Base-by-base conservation (phyloP, 2,329 filamentous ascomycete species). In the Pseudogymnoascus sp. region DNA sequence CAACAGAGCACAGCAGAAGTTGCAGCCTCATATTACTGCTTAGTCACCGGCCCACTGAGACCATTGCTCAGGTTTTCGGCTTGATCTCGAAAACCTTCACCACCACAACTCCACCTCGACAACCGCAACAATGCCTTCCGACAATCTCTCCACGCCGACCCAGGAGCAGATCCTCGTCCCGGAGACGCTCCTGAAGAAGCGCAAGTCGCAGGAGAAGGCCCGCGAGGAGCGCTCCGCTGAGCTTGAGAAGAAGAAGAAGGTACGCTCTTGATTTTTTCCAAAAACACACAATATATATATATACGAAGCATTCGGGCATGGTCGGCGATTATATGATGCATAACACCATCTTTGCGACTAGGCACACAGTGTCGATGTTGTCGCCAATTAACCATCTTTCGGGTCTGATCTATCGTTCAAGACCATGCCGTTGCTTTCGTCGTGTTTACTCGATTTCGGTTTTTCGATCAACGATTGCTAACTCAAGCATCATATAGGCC, bases 101-200 rank as follows among this genome's bases (percentile, higher is more conserved):
- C 39, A 55, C 61, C 35, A 63, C 67, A 65, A 69, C 64, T 71
- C 72, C 71, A 71, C 73, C 70, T 68, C 73, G 69, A 70, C 71
- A 73, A 74, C 72, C 74, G 73, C 76, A 78, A 77, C 74, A 74
- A 84, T 84, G 81, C 74, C 79, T 67, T 68, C 74, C 63, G 64
- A 66, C 59, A 75, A 73, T 52, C 41, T 52, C 41, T 52, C 41
- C 41, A 89, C 96, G 74, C 90, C 94, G 70, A 95, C 91, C 77
- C 80, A 92, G 79, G 90, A 96, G 78, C 89, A 97, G 78, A 86
- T 99, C 77, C 83, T 97, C 77, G 90, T 97, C 75, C 94, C 94
- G 71, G 94, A 99, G 90, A 99, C 94, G 72, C 90, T 99, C 74
- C 86, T 99, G 78, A 99, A 99, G 89, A 99, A 99, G 90, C 90